Evolutionary conservation across 495 filamentous ascomycete species (phyloP), one percentile per base, ranked within the genome.

Genomic region (Daldinia grandis): DNA sequence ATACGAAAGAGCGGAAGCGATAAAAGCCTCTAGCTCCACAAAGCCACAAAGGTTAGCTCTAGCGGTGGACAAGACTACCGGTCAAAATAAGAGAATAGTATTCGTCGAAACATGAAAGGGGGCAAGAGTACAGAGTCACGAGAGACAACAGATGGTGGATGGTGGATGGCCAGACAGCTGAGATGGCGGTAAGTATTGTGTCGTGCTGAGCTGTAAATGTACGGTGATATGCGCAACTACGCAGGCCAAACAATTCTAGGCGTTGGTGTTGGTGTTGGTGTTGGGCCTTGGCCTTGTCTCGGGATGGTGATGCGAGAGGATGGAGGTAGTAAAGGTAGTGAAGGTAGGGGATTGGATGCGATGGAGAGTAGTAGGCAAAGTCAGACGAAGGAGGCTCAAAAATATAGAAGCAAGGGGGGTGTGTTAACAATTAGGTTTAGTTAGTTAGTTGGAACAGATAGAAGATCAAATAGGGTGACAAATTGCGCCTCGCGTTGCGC

Each of bases 181-280:
- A 69, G 65, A 69, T 65, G 70, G 70, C 70, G 70, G 70, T 73
- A 73, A 73, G 70, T 66, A 54, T 66, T 58, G 65, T 66, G 65
- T 62, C 25, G 65, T 58, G 70, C 57, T 59, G 70, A 73, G 70
- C 70, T 68, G 65, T 65, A 60, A 71, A 49, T 63, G 35, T 57
- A 64, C 15, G 31, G 65, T 66, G 62, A 73, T 73, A 63, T 69
- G 65, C 65, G 64, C 54, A 53, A 27, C 55, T 64, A 53, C 47
- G 64, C 56, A 62, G 65, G 56, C 44, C 40, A 28, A 60, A 14
- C n/a, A 35, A 25, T 55, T 55, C 42, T 47, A 53, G 61, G 60
- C 57, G n/a, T 66, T 19, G 56, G 47, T 28, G 31, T 56, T 44
- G 64, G 59, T 56, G 21, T 70, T n/a, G 60, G 58, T 42, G 35